A percentile compares a stretch with the other conserved stretches of the same genome.
These are phyloP conservation scores for Aspergillus chevalieri DNA, from an alignment of 2,329 filamentous ascomycete genomes.

Conservation along the genomic window DNA sequence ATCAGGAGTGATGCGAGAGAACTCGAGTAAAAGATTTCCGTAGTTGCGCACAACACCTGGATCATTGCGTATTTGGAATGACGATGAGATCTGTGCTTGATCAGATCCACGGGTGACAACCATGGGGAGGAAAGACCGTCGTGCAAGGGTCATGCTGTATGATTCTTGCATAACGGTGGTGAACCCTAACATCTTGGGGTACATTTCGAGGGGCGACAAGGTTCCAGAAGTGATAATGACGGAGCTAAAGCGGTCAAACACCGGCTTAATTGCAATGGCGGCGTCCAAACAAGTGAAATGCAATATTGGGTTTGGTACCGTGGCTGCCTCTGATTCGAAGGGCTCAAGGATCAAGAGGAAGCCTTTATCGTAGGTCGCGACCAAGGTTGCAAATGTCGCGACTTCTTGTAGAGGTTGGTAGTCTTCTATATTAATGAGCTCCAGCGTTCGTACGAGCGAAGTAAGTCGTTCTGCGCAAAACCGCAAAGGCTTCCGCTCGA, in stretches of 20 bases:
- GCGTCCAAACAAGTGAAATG: slow-evolving; percentile 97
- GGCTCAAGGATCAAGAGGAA: slow-evolving; percentile 96
- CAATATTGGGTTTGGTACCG: slow-evolving; percentile 91
- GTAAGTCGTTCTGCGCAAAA: slow-evolving; percentile 95
- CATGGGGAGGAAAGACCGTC: slow-evolving; percentile 94
- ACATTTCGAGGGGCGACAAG: slow-evolving; percentile 96
- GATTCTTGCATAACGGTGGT: slow-evolving; percentile 90
- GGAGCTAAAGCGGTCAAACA: slow-evolving; percentile 94
- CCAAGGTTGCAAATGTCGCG: slow-evolving; percentile 91
- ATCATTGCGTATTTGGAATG: slow-evolving; percentile 93
- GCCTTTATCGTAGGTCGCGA: slow-evolving; percentile 93
- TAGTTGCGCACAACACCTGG: slow-evolving; percentile 97
- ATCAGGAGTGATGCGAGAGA: slow-evolving; percentile 91
- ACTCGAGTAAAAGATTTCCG: slow-evolving; percentile 86
- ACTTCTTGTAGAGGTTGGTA: slow-evolving; percentile 96
- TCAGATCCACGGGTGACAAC: slow-evolving; percentile 94
- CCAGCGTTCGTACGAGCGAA: slow-evolving; percentile 86
- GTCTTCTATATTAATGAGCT: slow-evolving; percentile 96
- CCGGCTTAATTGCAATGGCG: slow-evolving; percentile 94
- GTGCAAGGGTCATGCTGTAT: slow-evolving; percentile 91
- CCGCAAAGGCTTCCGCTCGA: slow-evolving; percentile 84
- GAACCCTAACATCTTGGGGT: slow-evolving; percentile 97
- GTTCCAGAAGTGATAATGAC: slow-evolving; percentile 98
- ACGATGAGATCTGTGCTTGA: slow-evolving; percentile 85
- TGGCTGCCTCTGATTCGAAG: slow-evolving; percentile 90